These are phyloP conservation scores for Ailanthus altissimus DNA, from an alignment of 345 rosid species.

Conservation along the genomic window DNA sequence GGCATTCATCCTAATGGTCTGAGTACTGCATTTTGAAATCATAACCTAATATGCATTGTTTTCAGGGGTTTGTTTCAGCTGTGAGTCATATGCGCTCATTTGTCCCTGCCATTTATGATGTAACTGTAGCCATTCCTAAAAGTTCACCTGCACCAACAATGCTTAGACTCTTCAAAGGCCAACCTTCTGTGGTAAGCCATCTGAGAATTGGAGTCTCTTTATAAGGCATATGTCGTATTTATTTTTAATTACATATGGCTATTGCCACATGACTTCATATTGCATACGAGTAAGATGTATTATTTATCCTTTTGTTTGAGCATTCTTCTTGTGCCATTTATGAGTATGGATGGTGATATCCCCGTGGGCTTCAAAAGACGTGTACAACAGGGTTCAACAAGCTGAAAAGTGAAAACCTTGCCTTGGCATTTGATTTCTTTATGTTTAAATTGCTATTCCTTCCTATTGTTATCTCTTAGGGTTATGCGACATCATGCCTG, in stretches of 20 bases:
- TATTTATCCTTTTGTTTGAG: neutral
- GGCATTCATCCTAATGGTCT: neutral
- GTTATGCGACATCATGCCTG: neutral
- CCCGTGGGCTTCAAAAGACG: neutral
- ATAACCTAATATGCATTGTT: slow-evolving; percentile 21
- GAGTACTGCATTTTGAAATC: neutral
- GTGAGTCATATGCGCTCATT: slow-evolving; percentile 89
- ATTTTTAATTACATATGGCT: neutral
- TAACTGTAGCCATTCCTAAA: slow-evolving; percentile 78
- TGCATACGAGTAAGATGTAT: neutral
- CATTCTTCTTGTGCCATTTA: neutral
- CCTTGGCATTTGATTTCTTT: neutral
- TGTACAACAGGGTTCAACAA: neutral
- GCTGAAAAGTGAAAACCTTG: neutral
- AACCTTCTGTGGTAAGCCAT: slow-evolving; percentile 80
- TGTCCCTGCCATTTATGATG: slow-evolving; percentile 93
- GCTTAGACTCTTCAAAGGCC: slow-evolving; percentile 78
- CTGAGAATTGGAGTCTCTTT: slow-evolving; percentile 7
- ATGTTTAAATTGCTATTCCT: neutral
- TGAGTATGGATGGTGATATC: neutral
- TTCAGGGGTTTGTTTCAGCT: slow-evolving; percentile 96
- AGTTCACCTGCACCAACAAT: slow-evolving; percentile 78
- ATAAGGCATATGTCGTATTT: slow-evolving; percentile 9
- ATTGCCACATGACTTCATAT: neutral
- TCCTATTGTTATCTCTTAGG: neutral